A percentile compares a stretch with the other conserved stretches of the same genome.
These are phyloP conservation scores for Cyberlindnera bimundalis DNA, from an alignment of 805 yeast genomes.

Conservation along the genomic window DNA sequence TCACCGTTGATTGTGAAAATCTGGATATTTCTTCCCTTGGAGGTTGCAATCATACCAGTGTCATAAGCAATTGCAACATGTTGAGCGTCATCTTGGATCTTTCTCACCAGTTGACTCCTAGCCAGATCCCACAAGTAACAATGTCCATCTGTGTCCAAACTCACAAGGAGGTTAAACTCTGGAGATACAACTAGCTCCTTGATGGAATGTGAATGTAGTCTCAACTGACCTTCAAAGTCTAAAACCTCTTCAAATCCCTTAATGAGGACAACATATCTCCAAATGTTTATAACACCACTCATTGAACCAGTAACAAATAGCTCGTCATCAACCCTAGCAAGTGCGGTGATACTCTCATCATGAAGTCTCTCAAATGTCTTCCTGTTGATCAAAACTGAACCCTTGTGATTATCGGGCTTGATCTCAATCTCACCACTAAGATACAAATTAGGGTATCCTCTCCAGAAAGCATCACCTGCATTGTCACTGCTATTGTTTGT, in stretches of 20 bases:
- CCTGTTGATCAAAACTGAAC: slow-evolving; percentile 26
- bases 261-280: slow-evolving; percentile 35
- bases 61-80: slow-evolving; percentile 48
- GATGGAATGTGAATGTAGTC: slow-evolving; percentile 57
- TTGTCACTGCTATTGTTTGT: slow-evolving; percentile 34
- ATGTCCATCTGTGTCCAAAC: slow-evolving; percentile 52
- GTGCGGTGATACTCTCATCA: slow-evolving; percentile 28
- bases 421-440: slow-evolving; percentile 28
- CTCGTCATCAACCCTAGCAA: slow-evolving; percentile 26
- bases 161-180: slow-evolving; percentile 51
- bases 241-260: slow-evolving; percentile 28
- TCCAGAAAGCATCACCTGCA: slow-evolving; percentile 40
- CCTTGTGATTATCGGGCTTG: slow-evolving; percentile 21
- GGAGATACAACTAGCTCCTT: slow-evolving; percentile 45
- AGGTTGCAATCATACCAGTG: slow-evolving; percentile 48
- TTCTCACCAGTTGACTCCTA: slow-evolving; percentile 46
- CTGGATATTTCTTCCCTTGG: slow-evolving; percentile 27
- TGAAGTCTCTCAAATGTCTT: slow-evolving; percentile 31
- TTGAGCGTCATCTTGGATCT: slow-evolving; percentile 23
- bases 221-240: slow-evolving; percentile 41
- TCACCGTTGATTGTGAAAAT: slow-evolving; percentile 57
- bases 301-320: slow-evolving; percentile 38
- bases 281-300: slow-evolving; percentile 59
- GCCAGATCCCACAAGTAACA: slow-evolving; percentile 66
- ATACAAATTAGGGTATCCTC: slow-evolving; percentile 40